Evolutionary conservation across 169 alveolate genomes (phyloP).

Genomic region (Theileria parva): DNA sequence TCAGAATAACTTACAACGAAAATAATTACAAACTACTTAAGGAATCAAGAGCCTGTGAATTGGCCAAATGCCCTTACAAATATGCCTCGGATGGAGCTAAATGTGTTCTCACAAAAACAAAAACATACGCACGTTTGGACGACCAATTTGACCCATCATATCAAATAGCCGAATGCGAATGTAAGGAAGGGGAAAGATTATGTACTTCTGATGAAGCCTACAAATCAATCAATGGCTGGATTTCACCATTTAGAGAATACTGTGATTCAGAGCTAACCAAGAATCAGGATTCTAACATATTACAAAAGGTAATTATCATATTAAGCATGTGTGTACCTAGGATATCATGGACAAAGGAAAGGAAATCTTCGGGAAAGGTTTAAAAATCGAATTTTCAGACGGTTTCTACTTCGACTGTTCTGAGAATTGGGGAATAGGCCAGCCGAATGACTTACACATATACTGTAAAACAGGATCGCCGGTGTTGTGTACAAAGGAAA

Average conservation of each 20-base stretch:
- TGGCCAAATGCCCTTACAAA: conserved; percentile 26
- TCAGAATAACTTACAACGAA: conserved; percentile 29
- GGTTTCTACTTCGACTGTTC: conserved; percentile 61
- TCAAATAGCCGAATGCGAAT: conserved; percentile 25
- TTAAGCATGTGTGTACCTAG: not conserved
- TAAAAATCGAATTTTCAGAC: conserved; percentile 43
- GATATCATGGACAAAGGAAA: conserved; percentile 21
- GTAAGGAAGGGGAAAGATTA: conserved; percentile 23
- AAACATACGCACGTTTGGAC: not conserved
- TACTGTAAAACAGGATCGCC: conserved; percentile 56
- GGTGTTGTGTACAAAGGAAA: conserved; percentile 30
- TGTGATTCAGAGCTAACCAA: conserved; percentile 13
- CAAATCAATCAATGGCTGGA: conserved; percentile 27
- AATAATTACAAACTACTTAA: conserved; percentile 6
- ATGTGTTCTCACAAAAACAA: not conserved
- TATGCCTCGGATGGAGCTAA: not conserved
- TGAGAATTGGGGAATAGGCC: conserved; percentile 50
- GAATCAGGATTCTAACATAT: conserved; percentile 17
- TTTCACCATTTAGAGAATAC: conserved; percentile 29
- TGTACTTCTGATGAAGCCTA: conserved; percentile 60
- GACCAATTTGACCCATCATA: conserved; percentile 4
- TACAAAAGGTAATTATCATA: conserved; percentile 22
- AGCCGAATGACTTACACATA: conserved; percentile 16
- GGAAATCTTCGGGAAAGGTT: conserved; percentile 32
- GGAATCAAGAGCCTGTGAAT: conserved; percentile 24